These are phyloP conservation scores for Acidomyces sp. DNA, from an alignment of 495 filamentous ascomycete genomes.

Conservation along the genomic window DNA sequence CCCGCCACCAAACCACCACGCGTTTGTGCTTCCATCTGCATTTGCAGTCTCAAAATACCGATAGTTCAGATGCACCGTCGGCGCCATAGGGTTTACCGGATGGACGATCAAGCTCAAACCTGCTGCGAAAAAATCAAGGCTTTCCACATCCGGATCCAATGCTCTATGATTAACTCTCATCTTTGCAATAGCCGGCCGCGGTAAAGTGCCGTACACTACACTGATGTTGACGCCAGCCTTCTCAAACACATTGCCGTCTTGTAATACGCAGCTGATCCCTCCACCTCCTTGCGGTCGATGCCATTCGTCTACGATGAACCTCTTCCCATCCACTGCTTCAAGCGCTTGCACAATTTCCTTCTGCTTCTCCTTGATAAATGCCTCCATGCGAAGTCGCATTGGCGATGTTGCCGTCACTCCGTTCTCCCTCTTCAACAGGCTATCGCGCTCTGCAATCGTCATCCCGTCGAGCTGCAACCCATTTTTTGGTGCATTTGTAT, in stretches of 20 bases:
- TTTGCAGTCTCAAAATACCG: conserved; percentile 94
- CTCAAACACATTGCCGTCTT: conserved; percentile 94
- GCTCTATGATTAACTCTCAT: conserved; percentile 96
- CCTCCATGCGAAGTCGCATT: conserved; percentile 96
- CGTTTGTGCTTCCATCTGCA: conserved; percentile 53
- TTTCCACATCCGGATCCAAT: conserved; percentile 61
- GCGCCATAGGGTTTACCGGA: conserved; percentile 88
- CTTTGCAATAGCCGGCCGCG: conserved; percentile 73
- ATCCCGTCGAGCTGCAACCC: conserved; percentile 35
- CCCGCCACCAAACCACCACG: conserved; percentile 98
- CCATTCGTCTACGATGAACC: conserved; percentile 79
- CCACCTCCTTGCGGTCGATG: conserved; percentile 73
- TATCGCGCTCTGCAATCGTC: conserved; percentile 62
- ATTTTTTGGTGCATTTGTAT: background rate
- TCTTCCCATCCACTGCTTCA: conserved; percentile 63
- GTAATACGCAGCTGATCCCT: conserved; percentile 80
- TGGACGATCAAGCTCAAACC: conserved; percentile 87
- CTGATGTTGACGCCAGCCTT: conserved; percentile 95
- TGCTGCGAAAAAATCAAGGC: conserved; percentile 85
- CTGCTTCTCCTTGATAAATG: conserved; percentile 85
- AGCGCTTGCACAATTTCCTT: conserved; percentile 70
- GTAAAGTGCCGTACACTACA: conserved; percentile 85
- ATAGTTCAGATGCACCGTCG: conserved; percentile 97
- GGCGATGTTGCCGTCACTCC: conserved; percentile 60
- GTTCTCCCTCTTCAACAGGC: conserved; percentile 49